Base-by-base conservation (phyloP, 2,329 filamentous ascomycete species). In the Aspergillus quadricinctus region DNA sequence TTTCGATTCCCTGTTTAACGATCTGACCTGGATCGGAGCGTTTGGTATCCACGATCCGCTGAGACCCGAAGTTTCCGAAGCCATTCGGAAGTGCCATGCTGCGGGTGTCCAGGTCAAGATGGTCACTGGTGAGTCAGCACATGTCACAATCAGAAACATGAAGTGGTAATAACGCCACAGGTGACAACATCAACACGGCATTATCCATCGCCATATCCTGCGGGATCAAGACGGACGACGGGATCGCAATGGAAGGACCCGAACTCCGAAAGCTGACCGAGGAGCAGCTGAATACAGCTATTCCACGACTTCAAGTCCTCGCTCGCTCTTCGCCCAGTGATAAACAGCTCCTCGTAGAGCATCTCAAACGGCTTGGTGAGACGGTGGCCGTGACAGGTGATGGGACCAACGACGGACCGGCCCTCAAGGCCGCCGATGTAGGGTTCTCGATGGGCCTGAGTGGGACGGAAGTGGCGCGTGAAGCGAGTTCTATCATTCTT, bases 1-100 rank as follows among this genome's bases (percentile, higher is more conserved):
- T 3, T 88, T 92, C 57, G 82, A 86, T 14, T 82, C 85, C 57
- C 70, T 92, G 2, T 88, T 90, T 71, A 80, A 81, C 52, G 80
- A 89, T 53, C 89, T 93, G 83, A 85, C 82, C 3, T 89, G 91
- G 76, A 75, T 91, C 61, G 85, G 85, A n/a, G 78, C 90, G 41
- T 86, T 89, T 49, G 88, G 88, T 63, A 90, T 91, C 66, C 87
- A 90, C 68, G 88, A 91, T 70, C 88, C 88, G 37, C 82, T 90
- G 19, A 80, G 88, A 54, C 80, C 82, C 5, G 86, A 87, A 62
- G 88, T 90, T 23, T 79, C 83, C 17, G 81, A 84, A 49, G 88
- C 88, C 48, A 88, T 91, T 53, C 77, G 78, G 56, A 83, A 83
- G 67, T 89, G 87, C 59, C 82, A 87, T 62, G 79, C 79, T 27